A percentile compares a stretch with the other conserved stretches of the same genome.
Evolutionary conservation across 176 grass and related monocot genomes (phyloP).

Genomic region (Ananas comosus): DNA sequence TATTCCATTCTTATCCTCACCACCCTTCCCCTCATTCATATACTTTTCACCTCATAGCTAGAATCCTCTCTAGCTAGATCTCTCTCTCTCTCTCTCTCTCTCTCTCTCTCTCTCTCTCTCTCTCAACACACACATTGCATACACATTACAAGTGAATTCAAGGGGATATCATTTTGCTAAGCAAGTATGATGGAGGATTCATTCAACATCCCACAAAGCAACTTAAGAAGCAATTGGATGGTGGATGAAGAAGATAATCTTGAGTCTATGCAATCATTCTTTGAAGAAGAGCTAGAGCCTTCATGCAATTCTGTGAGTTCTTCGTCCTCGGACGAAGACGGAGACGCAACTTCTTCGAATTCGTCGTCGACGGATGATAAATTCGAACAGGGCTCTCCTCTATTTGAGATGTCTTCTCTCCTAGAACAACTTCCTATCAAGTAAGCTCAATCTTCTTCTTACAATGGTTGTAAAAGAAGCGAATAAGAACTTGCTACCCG

Average conservation of each 20-base stretch:
- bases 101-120: background rate
- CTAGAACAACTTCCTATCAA: background rate
- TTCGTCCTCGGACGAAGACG: background rate
- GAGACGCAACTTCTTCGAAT: background rate
- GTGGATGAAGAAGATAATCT: background rate
- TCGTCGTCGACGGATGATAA: no score
- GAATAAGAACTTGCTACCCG: no score
- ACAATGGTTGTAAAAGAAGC: no score
- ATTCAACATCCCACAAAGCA: no score
- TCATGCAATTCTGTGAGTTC: background rate
- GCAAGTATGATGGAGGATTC: background rate
- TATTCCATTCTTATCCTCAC: background rate
- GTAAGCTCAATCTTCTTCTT: background rate
- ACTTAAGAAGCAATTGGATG: background rate
- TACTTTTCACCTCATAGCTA: no score
- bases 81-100: background rate
- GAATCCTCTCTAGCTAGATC: background rate
- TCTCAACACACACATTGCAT: no score
- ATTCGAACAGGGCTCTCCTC: background rate
- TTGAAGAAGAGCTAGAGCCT: background rate
- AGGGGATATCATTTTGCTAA: background rate
- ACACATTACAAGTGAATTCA: no score
- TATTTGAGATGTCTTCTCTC: background rate
- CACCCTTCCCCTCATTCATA: no score
- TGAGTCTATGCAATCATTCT: background rate